Conservation (phyloP, 129 eudicot genomes). For the Oenanthe sinensis region DNA sequence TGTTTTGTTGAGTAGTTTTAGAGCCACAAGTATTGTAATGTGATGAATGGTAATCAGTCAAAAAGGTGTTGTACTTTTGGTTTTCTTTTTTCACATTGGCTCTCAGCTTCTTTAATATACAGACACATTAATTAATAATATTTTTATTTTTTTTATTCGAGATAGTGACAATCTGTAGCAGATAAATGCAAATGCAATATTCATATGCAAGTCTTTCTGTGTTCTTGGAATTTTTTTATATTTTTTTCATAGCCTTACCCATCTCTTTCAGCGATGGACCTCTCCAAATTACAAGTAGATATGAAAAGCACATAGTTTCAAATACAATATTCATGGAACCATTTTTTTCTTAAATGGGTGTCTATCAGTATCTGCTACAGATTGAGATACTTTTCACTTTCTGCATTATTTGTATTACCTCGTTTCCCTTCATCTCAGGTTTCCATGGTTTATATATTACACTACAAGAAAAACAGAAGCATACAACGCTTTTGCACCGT, state of each 20-base stretch:
- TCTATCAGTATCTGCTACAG: constrained; percentile 36
- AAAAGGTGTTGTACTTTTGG: constrained; percentile 15
- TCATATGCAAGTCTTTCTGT: constrained; percentile 13
- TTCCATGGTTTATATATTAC: background rate
- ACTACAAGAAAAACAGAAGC: too few species aligned
- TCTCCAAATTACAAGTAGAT: background rate
- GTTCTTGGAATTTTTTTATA: constrained; percentile 10
- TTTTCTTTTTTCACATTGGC: background rate
- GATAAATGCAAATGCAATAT: background rate
- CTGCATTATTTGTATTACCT: constrained; percentile 1
- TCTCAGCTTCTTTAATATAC: background rate
- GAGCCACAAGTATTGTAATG: constrained; percentile 9
- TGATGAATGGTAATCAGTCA: constrained; percentile 13
- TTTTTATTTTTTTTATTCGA: background rate
- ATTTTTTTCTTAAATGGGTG: constrained; percentile 26
- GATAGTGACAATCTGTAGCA: constrained; percentile 33
- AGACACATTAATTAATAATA: background rate
- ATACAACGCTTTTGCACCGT: too few species aligned
- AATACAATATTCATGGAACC: constrained; percentile 24
- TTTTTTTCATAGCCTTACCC: constrained; percentile 11
- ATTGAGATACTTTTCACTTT: constrained; percentile 43
- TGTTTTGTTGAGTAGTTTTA: background rate
- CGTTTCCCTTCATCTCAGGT: background rate
- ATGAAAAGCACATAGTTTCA: constrained; percentile 10
- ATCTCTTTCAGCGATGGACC: constrained; percentile 13